Base-by-base conservation (phyloP, 2,329 filamentous ascomycete species). In the Cordyceps sp. region DNA sequence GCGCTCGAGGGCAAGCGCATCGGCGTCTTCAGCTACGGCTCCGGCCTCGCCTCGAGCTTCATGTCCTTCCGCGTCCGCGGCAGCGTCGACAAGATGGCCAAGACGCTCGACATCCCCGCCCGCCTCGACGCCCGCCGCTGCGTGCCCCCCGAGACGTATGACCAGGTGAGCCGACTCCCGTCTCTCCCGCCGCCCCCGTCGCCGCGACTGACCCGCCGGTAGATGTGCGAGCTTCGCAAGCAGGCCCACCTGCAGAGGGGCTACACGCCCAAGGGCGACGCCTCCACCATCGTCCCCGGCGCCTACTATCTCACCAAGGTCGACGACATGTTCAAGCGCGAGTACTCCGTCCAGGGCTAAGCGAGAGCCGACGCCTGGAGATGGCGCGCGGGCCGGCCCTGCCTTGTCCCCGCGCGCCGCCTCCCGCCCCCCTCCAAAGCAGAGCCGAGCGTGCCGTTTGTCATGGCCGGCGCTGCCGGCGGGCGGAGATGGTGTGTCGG, bases 321-420 rank as follows among this genome's bases (percentile, higher is more conserved):
- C 30, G 81, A 90, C 49, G 79, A 83, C 45, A 84, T 84, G 79
- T 90, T 82, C 75, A 76, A 79, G 62, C 73, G 82, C 47, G 69
- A 70, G 52, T 90, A 90, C 58, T 59, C 66, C 35, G 53, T 86
- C 61, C 81, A 86, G 69, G 75, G 68, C 54, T 86, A 70, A 51
- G 43, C 6, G 7, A 17, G 31, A 18, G 28, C 16, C 19, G 10
- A 14, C 18, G 16, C 12, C 19, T 5, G 16, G 12, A 16, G 10
- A 17, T 10, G 15, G 26, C n/a, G n/a, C n/a, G n/a, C n/a, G n/a
- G n/a, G n/a, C n/a, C n/a, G n/a, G n/a, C n/a, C n/a, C n/a, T n/a
- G n/a, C n/a, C n/a, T n/a, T n/a, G n/a, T n/a, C n/a, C n/a, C n/a
- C n/a, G n/a, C n/a, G n/a, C n/a, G n/a, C n/a, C n/a, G n/a, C n/a